Evolutionary conservation across 2,329 filamentous ascomycete genomes (phyloP), one percentile per base, ranked within the genome.

Genomic region (Fusarium citri): DNA sequence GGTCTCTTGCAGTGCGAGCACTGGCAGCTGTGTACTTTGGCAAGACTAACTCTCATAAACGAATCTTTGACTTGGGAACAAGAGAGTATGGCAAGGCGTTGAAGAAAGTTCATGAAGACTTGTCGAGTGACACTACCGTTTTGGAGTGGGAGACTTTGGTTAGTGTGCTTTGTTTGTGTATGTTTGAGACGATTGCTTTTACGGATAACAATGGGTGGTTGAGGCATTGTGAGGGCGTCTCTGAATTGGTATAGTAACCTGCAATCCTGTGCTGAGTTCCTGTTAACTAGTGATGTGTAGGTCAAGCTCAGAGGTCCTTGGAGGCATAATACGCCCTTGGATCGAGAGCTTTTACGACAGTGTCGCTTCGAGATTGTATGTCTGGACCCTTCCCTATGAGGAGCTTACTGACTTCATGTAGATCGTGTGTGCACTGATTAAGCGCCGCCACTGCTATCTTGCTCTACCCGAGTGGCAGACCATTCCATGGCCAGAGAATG

Each of bases 361-460:
- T 66, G 64, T 15, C 63, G 63, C 0, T 66, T 66, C 15, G 63
- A 66, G 23, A 67, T 66, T 23, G 64, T 66, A 63, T 6, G 63
- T 3, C 4, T 1, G 4, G 14, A 0, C 5, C 1, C 2, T 2
- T 15, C 4, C 8, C 8, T 2, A 0, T 1, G 11, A 0, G 25
- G 25, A 26, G 25, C 2, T 7, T 2, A 6, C 55, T 66, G 18
- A 66, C 55, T n/a, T 3, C 0, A 9, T 0, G 6, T 14, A 66
- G 64, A 67, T 67, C 16, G 16, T 63, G 0, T 66, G 64, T 5
- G 18, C 63, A 4, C 25, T 66, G 3, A 47, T 66, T 5, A 61
- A 47, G 3, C 58, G 63, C 3, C 20, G 37, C 2, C 49, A 67
- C 12, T 66, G 64, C 16, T 66, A 56, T 10, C 63, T 67, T 10